Evolutionary conservation across 1,284 basidiomycete species (phyloP), one percentile per base, ranked within the genome.

Genomic region (Cutaneotrichosporon cutaneum): DNA sequence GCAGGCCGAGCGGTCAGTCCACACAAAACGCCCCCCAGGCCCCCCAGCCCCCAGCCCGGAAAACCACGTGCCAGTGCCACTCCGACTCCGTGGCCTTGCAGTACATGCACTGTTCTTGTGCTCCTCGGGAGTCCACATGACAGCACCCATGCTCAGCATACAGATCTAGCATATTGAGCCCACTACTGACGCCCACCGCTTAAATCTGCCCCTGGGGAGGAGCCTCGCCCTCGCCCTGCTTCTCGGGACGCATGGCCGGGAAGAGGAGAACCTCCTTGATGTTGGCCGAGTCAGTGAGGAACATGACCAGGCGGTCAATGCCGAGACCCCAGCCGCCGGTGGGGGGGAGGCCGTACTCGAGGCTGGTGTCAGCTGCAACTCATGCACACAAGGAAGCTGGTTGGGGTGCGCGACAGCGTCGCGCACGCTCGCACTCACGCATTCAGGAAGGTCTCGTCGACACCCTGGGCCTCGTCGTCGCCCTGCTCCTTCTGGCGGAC

Each of bases 321-420:
- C 94, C 93, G 65, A 95, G 84, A 70, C 93, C 94, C 92, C 92
- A 96, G 54, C 95, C 95, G 70, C 93, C 95, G 11, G 95, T 98
- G 0, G 96, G 95, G 5, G 96, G 94, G 8, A 99, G 86, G 77
- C 94, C 96, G 77, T 99, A 92, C 81, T 99, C 95, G 68, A 99
- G 87, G 2, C 92, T 93, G 66, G 13, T 11, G 35, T 58, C 30
- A 58, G 47, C 33, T 14, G 50, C 21, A 13, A 11, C 9, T 18
- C 32, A 4, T n/a, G 16, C 14, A 54, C n/a, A n/a, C n/a, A n/a
- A n/a, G n/a, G n/a, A n/a, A n/a, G n/a, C n/a, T n/a, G n/a, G n/a
- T n/a, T n/a, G n/a, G n/a, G n/a, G n/a, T n/a, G n/a, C 27, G 53
- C 33, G 16, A 44, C 54, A 11, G n/a, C 3, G 8, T 50, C 16